Conservation (phyloP, 306 rosid species). For the Arachis stenosperma region DNA sequence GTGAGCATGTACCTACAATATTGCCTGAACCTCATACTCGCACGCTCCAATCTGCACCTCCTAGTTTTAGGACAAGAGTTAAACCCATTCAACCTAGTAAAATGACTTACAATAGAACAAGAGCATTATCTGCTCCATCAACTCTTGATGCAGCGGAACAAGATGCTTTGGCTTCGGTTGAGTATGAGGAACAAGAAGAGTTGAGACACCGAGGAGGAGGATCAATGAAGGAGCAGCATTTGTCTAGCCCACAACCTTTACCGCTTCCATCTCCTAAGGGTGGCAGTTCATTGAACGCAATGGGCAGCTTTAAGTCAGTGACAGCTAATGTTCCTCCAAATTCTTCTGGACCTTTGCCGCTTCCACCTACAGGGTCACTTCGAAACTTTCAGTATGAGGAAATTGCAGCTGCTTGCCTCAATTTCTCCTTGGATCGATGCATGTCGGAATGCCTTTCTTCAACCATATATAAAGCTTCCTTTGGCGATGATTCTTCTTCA, state of each 20-base stretch:
- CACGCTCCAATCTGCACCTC: slow-evolving; percentile 91
- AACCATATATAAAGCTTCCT: slow-evolving; percentile 81
- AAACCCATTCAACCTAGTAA: slow-evolving; percentile 71
- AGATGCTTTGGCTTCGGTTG: slow-evolving; percentile 64
- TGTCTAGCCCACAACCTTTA: slow-evolving; percentile 86
- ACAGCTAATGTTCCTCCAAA: slow-evolving; percentile 69
- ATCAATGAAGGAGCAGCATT: slow-evolving; percentile 61
- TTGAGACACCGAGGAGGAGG: slow-evolving; percentile 55
- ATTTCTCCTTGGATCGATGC: slow-evolving; percentile 84
- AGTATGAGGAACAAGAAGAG: slow-evolving; percentile 82
- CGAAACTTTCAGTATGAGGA: slow-evolving; percentile 74
- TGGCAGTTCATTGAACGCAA: slow-evolving; percentile 55
- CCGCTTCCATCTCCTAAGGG: slow-evolving; percentile 92
- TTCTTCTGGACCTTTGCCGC: slow-evolving; percentile 87
- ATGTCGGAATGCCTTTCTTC: slow-evolving; percentile 90
- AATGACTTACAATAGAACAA: slow-evolving; percentile 54
- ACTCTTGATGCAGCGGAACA: slow-evolving; percentile 94
- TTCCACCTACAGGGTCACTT: slow-evolving; percentile 76
- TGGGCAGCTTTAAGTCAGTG: slow-evolving; percentile 78
- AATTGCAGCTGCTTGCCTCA: slow-evolving; percentile 77
- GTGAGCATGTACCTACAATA: slow-evolving; percentile 62
- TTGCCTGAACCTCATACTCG: slow-evolving; percentile 79
- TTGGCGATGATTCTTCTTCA: slow-evolving; percentile 77
- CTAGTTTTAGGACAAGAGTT: slow-evolving; percentile 93
- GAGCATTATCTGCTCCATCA: slow-evolving; percentile 93